Percentiles rank a stretch among this genome's conserved stretches.
phyloP scores from a whole-genome alignment of 345 rosid species.

The Crucihimalaya himalaica region DNA sequence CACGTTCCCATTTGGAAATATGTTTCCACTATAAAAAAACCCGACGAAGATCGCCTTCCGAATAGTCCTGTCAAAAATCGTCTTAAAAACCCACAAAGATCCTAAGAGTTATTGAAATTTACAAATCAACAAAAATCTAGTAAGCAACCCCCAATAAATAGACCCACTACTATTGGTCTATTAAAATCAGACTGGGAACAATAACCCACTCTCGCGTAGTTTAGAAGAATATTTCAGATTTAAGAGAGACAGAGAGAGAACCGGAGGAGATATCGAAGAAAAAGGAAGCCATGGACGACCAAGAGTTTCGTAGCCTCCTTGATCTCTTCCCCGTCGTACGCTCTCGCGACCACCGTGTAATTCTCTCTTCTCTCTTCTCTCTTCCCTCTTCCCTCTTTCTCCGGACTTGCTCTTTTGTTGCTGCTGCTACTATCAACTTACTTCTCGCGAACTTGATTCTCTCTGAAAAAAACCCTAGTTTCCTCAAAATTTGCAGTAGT shows the following conservation, averaged over 20 bases:
- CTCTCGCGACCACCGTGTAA: conserved; percentile 67
- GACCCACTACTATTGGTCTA: too few relatives aligned
- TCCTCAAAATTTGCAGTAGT: not conserved
- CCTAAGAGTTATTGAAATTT: too few relatives aligned
- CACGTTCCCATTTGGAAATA: too few relatives aligned
- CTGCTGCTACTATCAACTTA: not conserved
- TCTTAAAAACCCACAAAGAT: too few relatives aligned
- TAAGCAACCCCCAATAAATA: too few relatives aligned
- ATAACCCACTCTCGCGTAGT: too few relatives aligned
- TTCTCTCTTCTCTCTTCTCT: conserved; percentile 7
- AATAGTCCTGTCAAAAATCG: too few relatives aligned
- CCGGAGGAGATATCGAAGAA: conserved; percentile 13
- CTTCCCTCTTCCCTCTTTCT: not conserved
- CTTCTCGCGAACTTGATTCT: not conserved
- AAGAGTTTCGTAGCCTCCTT: conserved; percentile 73
- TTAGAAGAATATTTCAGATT: too few relatives aligned
- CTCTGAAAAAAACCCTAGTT: conserved; percentile 3
- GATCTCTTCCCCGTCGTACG: conserved; percentile 84
- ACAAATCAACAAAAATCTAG: too few relatives aligned
- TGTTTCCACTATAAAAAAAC: too few relatives aligned
- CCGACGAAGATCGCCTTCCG: too few relatives aligned
- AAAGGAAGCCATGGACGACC: conserved; percentile 60
- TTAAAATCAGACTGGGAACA: too few relatives aligned
- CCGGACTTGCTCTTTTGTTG: not conserved
- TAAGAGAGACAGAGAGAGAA: not conserved